Evolutionary conservation across 1,284 basidiomycete species (phyloP), one percentile per base, ranked within the genome.

Genomic region (Cryptococcus sp.): DNA sequence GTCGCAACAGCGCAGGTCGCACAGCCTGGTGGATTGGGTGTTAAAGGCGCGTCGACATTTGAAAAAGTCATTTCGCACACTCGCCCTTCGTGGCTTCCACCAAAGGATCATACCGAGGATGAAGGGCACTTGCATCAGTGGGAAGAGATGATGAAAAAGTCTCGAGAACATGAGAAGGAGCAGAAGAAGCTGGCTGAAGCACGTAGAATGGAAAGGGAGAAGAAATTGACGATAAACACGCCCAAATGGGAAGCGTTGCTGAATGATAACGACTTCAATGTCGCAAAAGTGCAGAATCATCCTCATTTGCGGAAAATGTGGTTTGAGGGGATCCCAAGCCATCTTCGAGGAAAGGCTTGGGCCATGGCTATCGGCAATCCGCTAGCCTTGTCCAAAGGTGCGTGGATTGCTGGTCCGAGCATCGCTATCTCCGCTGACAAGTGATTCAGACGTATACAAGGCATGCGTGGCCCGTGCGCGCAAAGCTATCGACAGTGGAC

Each of bases 261-360:
- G 27, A 54, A 52, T 17, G 62, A 59, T 31, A 60, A 58, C 3
- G 69, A 65, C 3, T 74, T 71, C 50, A 62, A 50, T 17, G 61
- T 58, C n/a, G 50, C 31, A 4, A 73, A 61, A 44, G 59, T 74
- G 35, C 60, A 56, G n/a, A 53, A 41, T 1, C 68, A 77, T 60
- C 49, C 84, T 0, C 77, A 76, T 1, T 78, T 95, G 53, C 84
- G 89, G 45, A 84, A 83, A 68, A 70, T 97, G 17, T 99, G 95
- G 95, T 95, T 93, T 88, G 84, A 85, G 47, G 95, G 95, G 7
- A 88, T 94, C 53, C 95, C 95, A 0, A 86, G 88, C 0, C 89
- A 90, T 73, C 80, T 95, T 54, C 84, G 95, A 45, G 90, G 91
- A 0, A 80, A 84, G 5, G 86, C 97, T 77, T 99, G 95, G 95